Conservation (phyloP, 768 basidiomycete genomes). For the Coprinellus micaceus region DNA sequence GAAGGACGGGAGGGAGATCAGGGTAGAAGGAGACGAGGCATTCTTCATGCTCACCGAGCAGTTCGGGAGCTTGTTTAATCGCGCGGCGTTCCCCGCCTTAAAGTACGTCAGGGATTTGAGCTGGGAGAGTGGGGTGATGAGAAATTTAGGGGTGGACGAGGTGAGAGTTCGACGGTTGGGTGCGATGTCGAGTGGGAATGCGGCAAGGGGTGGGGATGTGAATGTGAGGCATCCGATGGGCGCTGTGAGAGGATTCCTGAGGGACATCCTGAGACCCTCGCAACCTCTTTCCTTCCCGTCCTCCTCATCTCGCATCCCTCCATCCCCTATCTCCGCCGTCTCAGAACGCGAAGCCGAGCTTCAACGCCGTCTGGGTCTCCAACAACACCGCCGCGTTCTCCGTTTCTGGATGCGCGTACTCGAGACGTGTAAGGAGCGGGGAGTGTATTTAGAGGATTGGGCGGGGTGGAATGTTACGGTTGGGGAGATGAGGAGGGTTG, state of each 20-base stretch:
- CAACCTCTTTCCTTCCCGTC: background rate
- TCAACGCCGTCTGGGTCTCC: slow-evolving; percentile 14
- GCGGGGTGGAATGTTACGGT: slow-evolving; percentile 56
- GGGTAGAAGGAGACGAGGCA: background rate
- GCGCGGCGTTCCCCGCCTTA: background rate
- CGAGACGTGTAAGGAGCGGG: slow-evolving; percentile 45
- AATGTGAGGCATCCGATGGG: background rate
- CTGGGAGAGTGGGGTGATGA: slow-evolving; percentile 2
- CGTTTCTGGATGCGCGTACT: slow-evolving; percentile 49
- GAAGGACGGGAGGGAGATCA: no score
- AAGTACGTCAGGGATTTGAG: slow-evolving; percentile 1
- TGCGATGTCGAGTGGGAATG: background rate
- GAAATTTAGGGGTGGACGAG: background rate
- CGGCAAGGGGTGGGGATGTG: background rate
- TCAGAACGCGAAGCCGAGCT: slow-evolving; percentile 21
- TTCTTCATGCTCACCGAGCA: background rate
- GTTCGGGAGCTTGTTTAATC: background rate
- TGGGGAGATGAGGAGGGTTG: slow-evolving; percentile 26
- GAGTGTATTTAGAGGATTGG: slow-evolving; percentile 65
- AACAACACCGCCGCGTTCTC: slow-evolving; percentile 19
- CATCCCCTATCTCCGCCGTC: slow-evolving; percentile 18
- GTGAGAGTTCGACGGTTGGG: background rate
- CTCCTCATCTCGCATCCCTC: background rate
- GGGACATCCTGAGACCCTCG: no score
- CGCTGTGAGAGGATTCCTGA: no score